Conservation (phyloP, 1,139 yeast species). For the Pichia sp. region DNA sequence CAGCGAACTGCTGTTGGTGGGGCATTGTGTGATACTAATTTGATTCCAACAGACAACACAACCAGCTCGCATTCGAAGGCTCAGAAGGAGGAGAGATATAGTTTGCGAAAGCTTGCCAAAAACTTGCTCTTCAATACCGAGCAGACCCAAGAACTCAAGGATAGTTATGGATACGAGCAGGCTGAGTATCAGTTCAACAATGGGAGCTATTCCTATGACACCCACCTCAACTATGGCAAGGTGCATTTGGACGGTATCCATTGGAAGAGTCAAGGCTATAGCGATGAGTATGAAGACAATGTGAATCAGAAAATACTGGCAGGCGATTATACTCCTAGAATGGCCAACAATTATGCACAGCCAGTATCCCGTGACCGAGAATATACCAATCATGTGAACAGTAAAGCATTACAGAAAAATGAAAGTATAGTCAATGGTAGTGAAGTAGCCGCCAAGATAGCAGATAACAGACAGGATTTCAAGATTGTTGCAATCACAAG, state of each 20-base stretch:
- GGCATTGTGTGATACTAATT: conserved; percentile 5
- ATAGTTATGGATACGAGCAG: background rate
- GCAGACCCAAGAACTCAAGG: background rate
- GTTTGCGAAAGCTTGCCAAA: conserved; percentile 27
- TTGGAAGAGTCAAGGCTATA: background rate
- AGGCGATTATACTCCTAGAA: background rate
- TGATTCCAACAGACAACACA: background rate
- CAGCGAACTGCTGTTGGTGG: background rate
- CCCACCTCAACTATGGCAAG: background rate
- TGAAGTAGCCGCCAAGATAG: conserved; percentile 4
- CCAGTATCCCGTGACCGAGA: background rate
- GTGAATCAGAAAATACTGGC: background rate
- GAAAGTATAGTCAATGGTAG: conserved; percentile 5
- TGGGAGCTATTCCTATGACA: background rate
- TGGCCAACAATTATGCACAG: background rate
- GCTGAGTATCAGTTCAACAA: background rate
- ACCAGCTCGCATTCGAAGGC: background rate
- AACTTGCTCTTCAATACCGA: conserved; percentile 20
- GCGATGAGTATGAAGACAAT: background rate
- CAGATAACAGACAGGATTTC: conserved; percentile 12
- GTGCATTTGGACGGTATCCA: background rate
- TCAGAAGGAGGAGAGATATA: conserved; percentile 22
- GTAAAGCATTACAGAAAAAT: conserved; percentile 9
- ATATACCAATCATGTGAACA: background rate
- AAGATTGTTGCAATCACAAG: conserved; percentile 33